Conservation (phyloP, 176 grass and related monocot genomes). For the Calamus simplicifolius region DNA sequence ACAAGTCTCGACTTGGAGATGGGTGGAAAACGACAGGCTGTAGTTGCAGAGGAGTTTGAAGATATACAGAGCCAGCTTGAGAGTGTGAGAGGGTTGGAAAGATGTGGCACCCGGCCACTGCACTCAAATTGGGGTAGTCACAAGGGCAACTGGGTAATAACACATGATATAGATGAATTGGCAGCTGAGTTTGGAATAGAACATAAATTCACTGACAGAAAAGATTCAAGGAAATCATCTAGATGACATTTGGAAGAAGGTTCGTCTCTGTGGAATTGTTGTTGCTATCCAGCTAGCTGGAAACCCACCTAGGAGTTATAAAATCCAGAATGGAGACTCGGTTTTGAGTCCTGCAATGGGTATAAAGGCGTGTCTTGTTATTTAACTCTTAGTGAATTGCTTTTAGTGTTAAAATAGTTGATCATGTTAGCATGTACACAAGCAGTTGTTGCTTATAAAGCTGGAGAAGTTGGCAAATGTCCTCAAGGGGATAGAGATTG, state of each 20-base stretch:
- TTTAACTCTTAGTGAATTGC: too few relatives aligned
- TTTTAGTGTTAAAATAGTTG: too few relatives aligned
- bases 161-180: constrained; percentile 38
- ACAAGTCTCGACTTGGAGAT: constrained; percentile 53
- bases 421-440: too few relatives aligned
- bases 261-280: too few relatives aligned
- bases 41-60: constrained; percentile 56
- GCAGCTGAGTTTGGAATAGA: constrained; percentile 35
- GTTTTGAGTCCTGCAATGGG: too few relatives aligned
- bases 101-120: constrained; percentile 38
- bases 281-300: too few relatives aligned
- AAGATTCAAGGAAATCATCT: not conserved
- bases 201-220: constrained; percentile 21
- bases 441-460: too few relatives aligned
- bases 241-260: not conserved
- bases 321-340: too few relatives aligned
- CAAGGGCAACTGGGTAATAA: constrained; percentile 32
- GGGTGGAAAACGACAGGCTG: constrained; percentile 34
- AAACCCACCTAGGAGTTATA: too few relatives aligned
- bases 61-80: constrained; percentile 60
- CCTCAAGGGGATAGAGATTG: too few relatives aligned
- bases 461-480: too few relatives aligned
- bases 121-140: constrained; percentile 34
- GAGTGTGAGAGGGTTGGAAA: constrained; percentile 42
- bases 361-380: too few relatives aligned